Evolutionary conservation across 2,329 filamentous ascomycete species (phyloP), one percentile per base, ranked within the genome.

Genomic region (Ceratocystiopsis brevicomis): DNA sequence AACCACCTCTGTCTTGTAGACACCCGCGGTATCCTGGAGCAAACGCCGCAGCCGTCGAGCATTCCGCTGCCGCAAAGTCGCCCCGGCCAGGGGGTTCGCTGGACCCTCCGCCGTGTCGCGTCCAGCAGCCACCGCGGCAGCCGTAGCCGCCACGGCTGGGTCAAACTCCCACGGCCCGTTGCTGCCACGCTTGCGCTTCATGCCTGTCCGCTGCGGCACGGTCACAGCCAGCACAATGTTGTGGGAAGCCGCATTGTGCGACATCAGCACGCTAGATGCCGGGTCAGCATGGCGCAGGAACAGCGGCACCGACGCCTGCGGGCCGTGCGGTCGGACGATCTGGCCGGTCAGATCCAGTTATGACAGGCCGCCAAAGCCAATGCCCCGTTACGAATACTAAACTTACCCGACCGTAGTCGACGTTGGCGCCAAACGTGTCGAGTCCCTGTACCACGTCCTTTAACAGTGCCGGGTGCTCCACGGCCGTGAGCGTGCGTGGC

Each of bases 211-310:
- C 58, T 78, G 90, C 0, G 90, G 88, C 1, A 96, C 75, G 0
- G 80, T 86, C 44, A 98, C 69, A 57, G 86, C 87, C 43, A 98
- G 67, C 17, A 96, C 68, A 17, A 96, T 64, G 54, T 95, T 93
- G 55, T 86, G 83, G 11, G 84, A 81, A 17, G 73, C 63, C 32
- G 78, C 73, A 54, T 79, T 81, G 37, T 78, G 77, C 9, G 88
- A 94, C 51, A 80, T 66, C 47, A 94, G 66, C 10, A 83, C 82
- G 51, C 81, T 79, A 53, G 81, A 77, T 53, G 84, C 76, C 3
- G 80, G 78, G 57, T 92, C 85, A 49, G 85, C 73, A 19, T 81
- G 82, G 18, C 83, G 76, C 43, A 96, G 66, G 52, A 81, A 82
- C n/a, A 93, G 62, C 2, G 79, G 79, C 12, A 76, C 60, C 1